Percentiles rank a stretch among this genome's conserved stretches.
phyloP scores from a whole-genome alignment of 1,284 basidiomycete species.

The Butyriboletus appendiculatus region DNA sequence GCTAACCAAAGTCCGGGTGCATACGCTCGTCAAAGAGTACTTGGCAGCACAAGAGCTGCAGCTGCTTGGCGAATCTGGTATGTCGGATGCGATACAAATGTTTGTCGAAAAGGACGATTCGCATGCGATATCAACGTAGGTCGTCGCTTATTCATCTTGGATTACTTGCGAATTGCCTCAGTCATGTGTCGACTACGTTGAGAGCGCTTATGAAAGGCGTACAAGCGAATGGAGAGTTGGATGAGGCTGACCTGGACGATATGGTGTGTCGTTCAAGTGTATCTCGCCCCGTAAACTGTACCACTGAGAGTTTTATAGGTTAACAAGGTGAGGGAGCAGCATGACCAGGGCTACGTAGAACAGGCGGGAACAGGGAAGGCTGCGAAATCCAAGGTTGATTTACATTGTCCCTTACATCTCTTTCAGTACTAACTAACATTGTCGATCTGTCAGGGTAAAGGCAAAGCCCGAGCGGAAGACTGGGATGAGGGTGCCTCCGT shows the following conservation, averaged over 20 bases:
- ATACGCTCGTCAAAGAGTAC: constrained; percentile 85
- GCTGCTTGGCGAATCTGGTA: constrained; percentile 80
- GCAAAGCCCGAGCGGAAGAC: constrained; percentile 50
- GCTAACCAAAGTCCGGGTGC: constrained; percentile 68
- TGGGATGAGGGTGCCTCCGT: constrained; percentile 57
- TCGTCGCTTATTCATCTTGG: constrained; percentile 14
- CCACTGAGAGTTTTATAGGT: constrained; percentile 44
- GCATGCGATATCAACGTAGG: constrained; percentile 86
- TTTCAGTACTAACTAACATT: not conserved
- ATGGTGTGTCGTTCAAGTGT: constrained; percentile 47
- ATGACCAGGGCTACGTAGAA: constrained; percentile 62
- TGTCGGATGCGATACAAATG: constrained; percentile 89
- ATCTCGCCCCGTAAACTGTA: not conserved
- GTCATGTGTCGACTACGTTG: constrained; percentile 69
- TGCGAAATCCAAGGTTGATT: constrained; percentile 43
- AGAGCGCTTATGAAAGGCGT: constrained; percentile 68
- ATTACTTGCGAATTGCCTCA: constrained; percentile 30
- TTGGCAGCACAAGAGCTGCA: constrained; percentile 88
- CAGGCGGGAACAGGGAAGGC: constrained; percentile 39
- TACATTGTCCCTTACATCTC: not conserved
- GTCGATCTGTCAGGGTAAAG: constrained; percentile 41
- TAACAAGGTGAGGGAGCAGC: constrained; percentile 62
- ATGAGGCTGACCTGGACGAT: constrained; percentile 76
- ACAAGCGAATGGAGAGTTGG: constrained; percentile 60
- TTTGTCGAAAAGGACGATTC: constrained; percentile 96